Conservation (phyloP, 176 grass and related monocot genomes). For the Cenchrus purpureus region DNA sequence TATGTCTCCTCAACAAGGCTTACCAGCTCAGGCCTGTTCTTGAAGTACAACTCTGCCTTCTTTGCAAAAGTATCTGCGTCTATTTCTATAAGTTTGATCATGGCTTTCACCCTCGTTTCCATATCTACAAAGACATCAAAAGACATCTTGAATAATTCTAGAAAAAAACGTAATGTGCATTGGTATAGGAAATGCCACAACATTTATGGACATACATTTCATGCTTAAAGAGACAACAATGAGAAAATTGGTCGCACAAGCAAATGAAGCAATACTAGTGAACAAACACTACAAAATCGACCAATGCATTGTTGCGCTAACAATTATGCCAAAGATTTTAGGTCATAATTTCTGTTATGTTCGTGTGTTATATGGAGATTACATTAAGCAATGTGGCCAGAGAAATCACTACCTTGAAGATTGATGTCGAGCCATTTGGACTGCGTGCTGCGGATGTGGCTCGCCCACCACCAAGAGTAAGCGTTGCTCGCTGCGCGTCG, state of each 20-base stretch:
- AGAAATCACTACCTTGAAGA: constrained; percentile 48
- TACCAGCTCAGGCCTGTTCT: constrained; percentile 61
- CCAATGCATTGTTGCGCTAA: not conserved
- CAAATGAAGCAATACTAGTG: not conserved
- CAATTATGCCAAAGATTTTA: not conserved
- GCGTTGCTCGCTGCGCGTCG: constrained; percentile 69
- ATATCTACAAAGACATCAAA: constrained; percentile 51
- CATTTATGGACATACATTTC: not conserved
- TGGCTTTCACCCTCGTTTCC: constrained; percentile 69
- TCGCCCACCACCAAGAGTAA: constrained; percentile 77
- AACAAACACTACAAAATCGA: not conserved
- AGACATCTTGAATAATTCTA: not conserved
- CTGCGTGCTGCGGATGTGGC: constrained; percentile 59
- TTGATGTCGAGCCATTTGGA: constrained; percentile 68
- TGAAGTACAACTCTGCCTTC: constrained; percentile 79
- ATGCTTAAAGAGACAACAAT: not conserved
- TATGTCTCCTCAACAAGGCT: constrained; percentile 75
- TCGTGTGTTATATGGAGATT: not conserved
- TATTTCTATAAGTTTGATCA: constrained; percentile 79
- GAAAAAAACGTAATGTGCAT: not conserved
- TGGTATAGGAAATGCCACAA: not conserved
- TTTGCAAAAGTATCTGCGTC: constrained; percentile 70
- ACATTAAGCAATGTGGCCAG: not conserved
- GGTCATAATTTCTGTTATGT: not conserved
- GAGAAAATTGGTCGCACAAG: not conserved